phyloP scores from a whole-genome alignment of 1,139 yeast genomes.

The Taphrina flavorubra region DNA sequence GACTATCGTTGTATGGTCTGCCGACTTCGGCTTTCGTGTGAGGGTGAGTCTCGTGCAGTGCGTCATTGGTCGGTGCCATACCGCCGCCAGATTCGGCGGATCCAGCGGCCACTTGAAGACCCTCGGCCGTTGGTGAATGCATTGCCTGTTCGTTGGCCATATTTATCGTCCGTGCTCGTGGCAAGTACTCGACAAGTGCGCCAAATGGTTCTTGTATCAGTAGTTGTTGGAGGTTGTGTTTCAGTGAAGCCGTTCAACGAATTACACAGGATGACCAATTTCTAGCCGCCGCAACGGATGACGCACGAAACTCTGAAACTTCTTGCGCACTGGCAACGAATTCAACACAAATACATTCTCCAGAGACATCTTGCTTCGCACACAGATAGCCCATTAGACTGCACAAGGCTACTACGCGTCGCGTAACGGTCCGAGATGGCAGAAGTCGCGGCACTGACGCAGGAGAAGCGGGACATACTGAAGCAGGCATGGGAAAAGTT shows the following conservation, averaged over 20 bases:
- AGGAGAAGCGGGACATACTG: constrained; percentile 28
- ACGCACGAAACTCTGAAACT: constrained; percentile 4
- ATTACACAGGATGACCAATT: not conserved
- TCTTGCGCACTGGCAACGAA: not conserved
- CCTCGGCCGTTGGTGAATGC: constrained; percentile 18
- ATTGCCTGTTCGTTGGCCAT: constrained; percentile 19
- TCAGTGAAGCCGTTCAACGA: not conserved
- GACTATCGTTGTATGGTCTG: constrained; percentile 1
- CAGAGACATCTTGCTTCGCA: no score
- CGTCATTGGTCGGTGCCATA: constrained; percentile 16
- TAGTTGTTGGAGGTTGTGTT: not conserved
- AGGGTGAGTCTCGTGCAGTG: constrained; percentile 13
- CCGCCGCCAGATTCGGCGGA: constrained; percentile 29
- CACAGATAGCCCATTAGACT: not conserved
- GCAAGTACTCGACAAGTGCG: no score
- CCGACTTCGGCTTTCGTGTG: constrained; percentile 10
- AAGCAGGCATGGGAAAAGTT: constrained; percentile 24
- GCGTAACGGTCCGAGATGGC: constrained; percentile 13
- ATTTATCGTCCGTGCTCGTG: not conserved
- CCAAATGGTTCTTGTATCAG: not conserved
- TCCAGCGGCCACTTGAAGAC: constrained; percentile 31
- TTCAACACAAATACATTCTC: not conserved
- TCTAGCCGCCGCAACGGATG: constrained; percentile 10
- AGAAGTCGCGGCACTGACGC: constrained; percentile 17
- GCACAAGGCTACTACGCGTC: not conserved